Evolutionary conservation across 2,329 filamentous ascomycete species (phyloP).

Genomic region (Colletotrichum simmondsii): DNA sequence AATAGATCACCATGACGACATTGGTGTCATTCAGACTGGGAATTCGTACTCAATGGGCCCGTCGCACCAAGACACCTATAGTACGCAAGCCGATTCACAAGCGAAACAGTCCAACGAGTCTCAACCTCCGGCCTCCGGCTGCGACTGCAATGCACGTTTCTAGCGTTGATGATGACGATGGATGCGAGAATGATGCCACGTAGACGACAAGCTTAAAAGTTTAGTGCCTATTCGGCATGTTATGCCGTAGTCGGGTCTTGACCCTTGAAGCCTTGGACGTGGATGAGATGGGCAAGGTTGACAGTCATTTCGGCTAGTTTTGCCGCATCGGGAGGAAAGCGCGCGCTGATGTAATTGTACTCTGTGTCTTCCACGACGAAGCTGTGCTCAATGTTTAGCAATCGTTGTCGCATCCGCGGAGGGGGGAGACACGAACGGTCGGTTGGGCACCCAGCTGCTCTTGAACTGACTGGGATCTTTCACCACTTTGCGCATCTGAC

Average conservation of each 20-base stretch:
- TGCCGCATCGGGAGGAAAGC: slow-evolving; percentile 56
- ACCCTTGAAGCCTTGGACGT: slow-evolving; percentile 14
- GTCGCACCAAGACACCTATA: not conserved
- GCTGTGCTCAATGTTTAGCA: slow-evolving; percentile 39
- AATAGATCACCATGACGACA: not conserved
- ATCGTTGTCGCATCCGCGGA: not conserved
- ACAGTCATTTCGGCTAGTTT: slow-evolving; percentile 54
- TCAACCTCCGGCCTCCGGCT: not conserved
- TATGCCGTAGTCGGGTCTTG: not conserved
- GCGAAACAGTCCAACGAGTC: not conserved
- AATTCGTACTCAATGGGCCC: not conserved
- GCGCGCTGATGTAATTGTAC: slow-evolving; percentile 61
- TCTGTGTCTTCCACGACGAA: slow-evolving; percentile 60
- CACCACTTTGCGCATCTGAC: slow-evolving; percentile 55
- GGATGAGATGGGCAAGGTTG: slow-evolving; percentile 44
- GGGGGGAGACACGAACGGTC: slow-evolving; percentile 7
- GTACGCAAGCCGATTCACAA: not conserved
- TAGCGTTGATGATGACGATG: not conserved
- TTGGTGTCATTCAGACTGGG: not conserved
- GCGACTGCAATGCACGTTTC: not conserved
- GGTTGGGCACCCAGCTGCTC: slow-evolving; percentile 45
- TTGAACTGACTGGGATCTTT: slow-evolving; percentile 57
- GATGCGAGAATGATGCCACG: not conserved
- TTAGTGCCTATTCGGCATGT: not conserved
- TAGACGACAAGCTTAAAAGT: not conserved